Evolutionary conservation across 2,329 filamentous ascomycete species (phyloP).

Genomic region (Pseudogymnoascus sp.): DNA sequence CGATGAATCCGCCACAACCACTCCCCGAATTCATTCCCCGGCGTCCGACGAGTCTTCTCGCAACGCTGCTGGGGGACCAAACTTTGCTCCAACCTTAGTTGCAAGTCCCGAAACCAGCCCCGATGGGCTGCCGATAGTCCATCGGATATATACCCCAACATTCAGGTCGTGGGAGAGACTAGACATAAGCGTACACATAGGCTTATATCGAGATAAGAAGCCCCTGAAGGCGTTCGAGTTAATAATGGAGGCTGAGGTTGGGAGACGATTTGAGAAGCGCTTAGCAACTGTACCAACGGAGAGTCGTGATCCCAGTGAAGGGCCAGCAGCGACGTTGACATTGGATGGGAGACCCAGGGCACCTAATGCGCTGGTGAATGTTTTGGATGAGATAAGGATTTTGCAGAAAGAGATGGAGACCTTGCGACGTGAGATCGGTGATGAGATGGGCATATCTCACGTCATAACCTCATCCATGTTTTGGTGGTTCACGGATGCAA

Average conservation of each 20-base stretch:
- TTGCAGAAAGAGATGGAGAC: background rate
- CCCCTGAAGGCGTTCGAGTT: background rate
- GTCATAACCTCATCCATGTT: background rate
- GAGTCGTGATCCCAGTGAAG: background rate
- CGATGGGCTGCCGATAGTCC: background rate
- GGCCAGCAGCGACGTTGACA: background rate
- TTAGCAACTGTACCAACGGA: background rate
- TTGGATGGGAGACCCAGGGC: too few species aligned
- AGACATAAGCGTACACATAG: background rate
- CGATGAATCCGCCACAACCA: background rate
- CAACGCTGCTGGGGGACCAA: background rate
- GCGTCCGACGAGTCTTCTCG: background rate
- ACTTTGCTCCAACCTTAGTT: background rate
- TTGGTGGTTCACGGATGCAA: background rate
- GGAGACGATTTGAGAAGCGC: background rate
- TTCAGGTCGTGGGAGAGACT: background rate
- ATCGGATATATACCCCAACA: background rate
- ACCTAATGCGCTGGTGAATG: too few species aligned
- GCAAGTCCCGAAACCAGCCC: background rate
- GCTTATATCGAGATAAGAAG: background rate
- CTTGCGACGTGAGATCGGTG: background rate
- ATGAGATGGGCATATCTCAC: background rate
- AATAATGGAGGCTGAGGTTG: background rate
- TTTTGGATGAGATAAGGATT: too few species aligned
- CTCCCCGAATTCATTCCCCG: background rate